phyloP scores from a whole-genome alignment of 2,329 filamentous ascomycete genomes.

The Bisporella sp. region DNA sequence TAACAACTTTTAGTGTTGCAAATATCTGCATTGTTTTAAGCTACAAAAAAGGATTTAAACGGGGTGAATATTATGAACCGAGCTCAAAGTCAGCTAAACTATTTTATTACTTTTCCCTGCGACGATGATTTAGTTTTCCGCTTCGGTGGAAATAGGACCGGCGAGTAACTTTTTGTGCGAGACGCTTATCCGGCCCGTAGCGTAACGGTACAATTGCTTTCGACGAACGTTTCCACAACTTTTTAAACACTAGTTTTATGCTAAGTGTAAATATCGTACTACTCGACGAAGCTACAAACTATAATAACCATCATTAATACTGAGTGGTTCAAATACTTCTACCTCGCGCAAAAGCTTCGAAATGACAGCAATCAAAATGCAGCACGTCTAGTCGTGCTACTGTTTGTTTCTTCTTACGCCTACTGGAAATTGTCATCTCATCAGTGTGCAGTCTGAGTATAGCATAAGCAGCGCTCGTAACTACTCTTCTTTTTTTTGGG shows the following conservation, averaged over 20 bases:
- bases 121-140: neutral
- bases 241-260: neutral
- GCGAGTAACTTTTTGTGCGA: neutral
- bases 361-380: neutral
- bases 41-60: neutral
- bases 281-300: neutral
- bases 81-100: neutral
- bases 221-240: neutral
- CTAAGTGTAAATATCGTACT: neutral
- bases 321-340: neutral
- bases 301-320: neutral
- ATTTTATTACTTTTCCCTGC: neutral
- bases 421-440: neutral
- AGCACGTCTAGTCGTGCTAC: neutral
- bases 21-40: too few species aligned
- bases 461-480: neutral
- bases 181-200: neutral
- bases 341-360: neutral
- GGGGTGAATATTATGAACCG: neutral
- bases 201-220: neutral
- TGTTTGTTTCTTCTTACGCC: neutral
- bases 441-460: neutral
- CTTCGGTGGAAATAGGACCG: neutral
- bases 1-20: too few species aligned
- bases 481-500: neutral